Conservation (phyloP, 2,329 filamentous ascomycete species). For the Phoma sp. region DNA sequence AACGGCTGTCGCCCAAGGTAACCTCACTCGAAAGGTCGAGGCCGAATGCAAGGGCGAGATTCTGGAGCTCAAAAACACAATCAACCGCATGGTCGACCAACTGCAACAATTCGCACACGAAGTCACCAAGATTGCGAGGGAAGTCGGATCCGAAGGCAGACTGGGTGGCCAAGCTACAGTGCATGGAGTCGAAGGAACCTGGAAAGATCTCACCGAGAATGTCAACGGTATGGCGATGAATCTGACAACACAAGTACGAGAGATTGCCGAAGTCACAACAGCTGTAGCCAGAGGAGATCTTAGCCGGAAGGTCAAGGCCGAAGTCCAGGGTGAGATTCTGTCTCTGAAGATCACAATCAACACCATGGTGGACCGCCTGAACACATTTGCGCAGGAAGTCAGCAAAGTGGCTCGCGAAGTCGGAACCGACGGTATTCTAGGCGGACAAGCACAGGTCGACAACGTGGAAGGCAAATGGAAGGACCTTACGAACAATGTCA, state of each 20-base stretch:
- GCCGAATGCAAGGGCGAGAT: slow-evolving; percentile 61
- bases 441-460: slow-evolving; percentile 68
- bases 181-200: slow-evolving; percentile 60
- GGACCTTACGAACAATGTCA: slow-evolving; percentile 70
- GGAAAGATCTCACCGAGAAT: slow-evolving; percentile 62
- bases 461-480: slow-evolving; percentile 73
- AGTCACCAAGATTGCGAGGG: slow-evolving; percentile 60
- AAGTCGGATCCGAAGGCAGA: slow-evolving; percentile 60
- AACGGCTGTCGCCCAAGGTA: slow-evolving; percentile 59
- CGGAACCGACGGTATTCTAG: slow-evolving; percentile 68
- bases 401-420: slow-evolving; percentile 71
- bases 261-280: slow-evolving; percentile 61
- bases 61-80: slow-evolving; percentile 58
- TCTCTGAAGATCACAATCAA: slow-evolving; percentile 84
- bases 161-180: slow-evolving; percentile 60
- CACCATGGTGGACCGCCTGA: slow-evolving; percentile 69
- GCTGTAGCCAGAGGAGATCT: slow-evolving; percentile 60
- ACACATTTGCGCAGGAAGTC: slow-evolving; percentile 69
- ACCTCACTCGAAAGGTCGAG: slow-evolving; percentile 59
- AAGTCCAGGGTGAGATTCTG: slow-evolving; percentile 60
- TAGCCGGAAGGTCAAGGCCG: slow-evolving; percentile 59
- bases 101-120: slow-evolving; percentile 60
- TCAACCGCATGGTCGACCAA: slow-evolving; percentile 62
- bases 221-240: slow-evolving; percentile 62
- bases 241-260: slow-evolving; percentile 59